Evolutionary conservation across 768 basidiomycete species (phyloP), one percentile per base, ranked within the genome.

Genomic region (Fomitopsis pulvina): DNA sequence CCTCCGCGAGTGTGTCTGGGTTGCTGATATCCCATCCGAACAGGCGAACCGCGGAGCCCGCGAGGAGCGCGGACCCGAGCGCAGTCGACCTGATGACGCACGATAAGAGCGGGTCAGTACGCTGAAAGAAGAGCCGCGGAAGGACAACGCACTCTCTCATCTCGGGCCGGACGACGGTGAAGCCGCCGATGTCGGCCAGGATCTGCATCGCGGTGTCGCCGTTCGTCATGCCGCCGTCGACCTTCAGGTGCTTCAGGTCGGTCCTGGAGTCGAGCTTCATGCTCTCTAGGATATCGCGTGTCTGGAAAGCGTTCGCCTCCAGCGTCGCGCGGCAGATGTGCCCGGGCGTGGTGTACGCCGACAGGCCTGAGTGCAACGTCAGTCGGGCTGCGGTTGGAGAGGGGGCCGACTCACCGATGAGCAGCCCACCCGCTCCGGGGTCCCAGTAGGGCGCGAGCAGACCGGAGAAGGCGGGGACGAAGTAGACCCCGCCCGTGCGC

Each of bases 151-250:
- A 90, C 91, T 99, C 96, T 64, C 95, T 74, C 96, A 99, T 99
- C 62, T 91, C 85, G 10, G 95, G 96, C 48, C 96, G 76, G 51
- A 94, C 72, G 54, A 99, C 90, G 25, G 80, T 82, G 68, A 96
- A 94, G 12, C 94, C 95, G 26, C 93, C 92, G 38, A 95, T 72
- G 64, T 96, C 87, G 3, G 90, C 90, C 52, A 94, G 75, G 41
- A 94, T 71, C 59, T 78, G 74, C 92, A 95, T 91, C 50, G 85
- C 88, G 25, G 88, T 66, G 61, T 95, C 91, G 28, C 90, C 89
- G 56, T 94, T 95, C 10, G 93, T 96, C 87, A 96, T 94, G 14
- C 93, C 92, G n/a, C 96, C 96, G 65, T 98, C 96, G 29, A 99
- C 95, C 65, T 87, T 94, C 55, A 99, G 81, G 58, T 87, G 78